These are phyloP conservation scores for Venturiaceae sp. DNA, from an alignment of 2,329 filamentous ascomycete species.

Conservation along the genomic window DNA sequence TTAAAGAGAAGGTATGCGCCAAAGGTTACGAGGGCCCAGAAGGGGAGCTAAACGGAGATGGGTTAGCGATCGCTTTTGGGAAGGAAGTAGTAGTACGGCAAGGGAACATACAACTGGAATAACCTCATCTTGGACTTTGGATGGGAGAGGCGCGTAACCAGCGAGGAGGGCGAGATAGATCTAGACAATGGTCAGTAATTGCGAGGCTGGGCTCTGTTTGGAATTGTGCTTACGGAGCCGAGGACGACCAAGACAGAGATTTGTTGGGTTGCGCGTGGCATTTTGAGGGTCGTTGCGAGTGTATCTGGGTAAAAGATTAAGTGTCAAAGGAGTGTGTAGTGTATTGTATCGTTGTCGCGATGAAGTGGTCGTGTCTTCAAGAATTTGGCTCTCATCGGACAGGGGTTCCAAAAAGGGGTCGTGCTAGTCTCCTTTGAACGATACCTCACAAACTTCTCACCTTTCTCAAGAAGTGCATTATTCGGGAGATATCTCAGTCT, in stretches of 20 bases:
- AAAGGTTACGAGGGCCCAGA: slow-evolving; percentile 86
- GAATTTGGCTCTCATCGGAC: neutral
- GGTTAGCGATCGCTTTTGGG: neutral
- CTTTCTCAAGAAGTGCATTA: too few relatives aligned
- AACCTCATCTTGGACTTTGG: slow-evolving; percentile 70
- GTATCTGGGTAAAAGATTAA: neutral
- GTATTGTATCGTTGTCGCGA: neutral
- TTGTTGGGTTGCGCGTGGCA: slow-evolving; percentile 92
- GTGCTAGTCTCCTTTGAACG: neutral
- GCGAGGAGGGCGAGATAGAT: slow-evolving; percentile 83
- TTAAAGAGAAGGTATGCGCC: slow-evolving; percentile 87
- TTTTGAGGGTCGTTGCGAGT: slow-evolving; percentile 25
- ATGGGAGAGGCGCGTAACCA: slow-evolving; percentile 70
- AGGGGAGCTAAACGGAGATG: slow-evolving; percentile 57
- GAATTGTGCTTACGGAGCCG: slow-evolving; percentile 59
- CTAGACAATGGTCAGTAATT: slow-evolving; percentile 38
- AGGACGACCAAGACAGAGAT: slow-evolving; percentile 80
- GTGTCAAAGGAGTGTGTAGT: neutral
- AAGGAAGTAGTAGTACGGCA: neutral
- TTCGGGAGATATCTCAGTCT: too few relatives aligned
- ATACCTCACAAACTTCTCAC: neutral
- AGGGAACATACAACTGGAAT: slow-evolving; percentile 68
- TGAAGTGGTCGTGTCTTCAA: neutral
- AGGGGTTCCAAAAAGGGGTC: neutral
- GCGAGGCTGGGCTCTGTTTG: neutral